A percentile compares a stretch with the other conserved stretches of the same genome.
These are phyloP conservation scores for Russula earlei DNA, from an alignment of 768 basidiomycete genomes.

Conservation along the genomic window DNA sequence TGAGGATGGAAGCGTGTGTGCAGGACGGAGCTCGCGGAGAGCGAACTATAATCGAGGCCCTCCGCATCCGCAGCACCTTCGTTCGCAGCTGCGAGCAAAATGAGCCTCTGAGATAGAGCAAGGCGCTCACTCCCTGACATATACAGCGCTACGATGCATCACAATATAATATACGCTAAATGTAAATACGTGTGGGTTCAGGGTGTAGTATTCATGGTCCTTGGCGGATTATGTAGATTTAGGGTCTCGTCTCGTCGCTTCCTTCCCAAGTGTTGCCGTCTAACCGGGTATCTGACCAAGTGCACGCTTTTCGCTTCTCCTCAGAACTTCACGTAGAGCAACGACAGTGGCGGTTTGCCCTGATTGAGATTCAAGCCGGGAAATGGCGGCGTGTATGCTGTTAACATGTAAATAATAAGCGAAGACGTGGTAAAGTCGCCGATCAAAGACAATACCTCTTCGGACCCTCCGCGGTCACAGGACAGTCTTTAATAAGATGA, in stretches of 20 bases:
- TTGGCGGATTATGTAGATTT: no score
- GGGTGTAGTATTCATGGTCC: no score
- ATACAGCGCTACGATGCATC: neutral
- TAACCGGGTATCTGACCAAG: neutral
- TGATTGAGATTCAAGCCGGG: conserved; percentile 35
- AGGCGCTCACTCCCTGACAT: no score
- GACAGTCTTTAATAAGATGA: conserved; percentile 48
- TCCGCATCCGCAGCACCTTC: no score
- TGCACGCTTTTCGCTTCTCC: conserved; percentile 17
- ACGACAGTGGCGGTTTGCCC: conserved; percentile 29
- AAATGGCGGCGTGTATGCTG: conserved; percentile 38
- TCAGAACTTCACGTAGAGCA: conserved; percentile 30
- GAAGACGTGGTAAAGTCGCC: neutral
- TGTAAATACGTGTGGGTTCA: no score
- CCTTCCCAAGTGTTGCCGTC: no score
- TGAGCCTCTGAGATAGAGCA: no score
- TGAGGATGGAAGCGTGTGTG: no score
- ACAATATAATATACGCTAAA: no score
- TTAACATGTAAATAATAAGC: neutral
- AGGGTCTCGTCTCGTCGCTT: no score
- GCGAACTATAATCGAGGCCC: neutral
- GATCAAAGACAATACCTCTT: conserved; percentile 35
- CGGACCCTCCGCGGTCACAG: conserved; percentile 42
- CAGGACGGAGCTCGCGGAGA: neutral
- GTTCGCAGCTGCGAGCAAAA: no score